Evolutionary conservation across 192 early-diverging fungal genomes (phyloP).

Genomic region (Coemansia sp.): DNA sequence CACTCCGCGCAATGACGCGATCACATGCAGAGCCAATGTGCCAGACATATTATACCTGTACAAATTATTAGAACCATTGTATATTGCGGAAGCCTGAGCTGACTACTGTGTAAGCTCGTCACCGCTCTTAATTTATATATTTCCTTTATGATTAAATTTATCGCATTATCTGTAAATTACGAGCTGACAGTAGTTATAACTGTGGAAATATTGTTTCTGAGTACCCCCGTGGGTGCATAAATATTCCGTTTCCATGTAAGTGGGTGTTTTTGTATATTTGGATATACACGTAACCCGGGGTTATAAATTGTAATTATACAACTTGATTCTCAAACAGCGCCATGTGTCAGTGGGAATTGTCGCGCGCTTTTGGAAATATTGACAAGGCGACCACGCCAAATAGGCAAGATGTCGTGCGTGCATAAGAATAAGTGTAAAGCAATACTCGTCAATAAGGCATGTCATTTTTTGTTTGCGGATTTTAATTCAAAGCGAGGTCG

Average conservation of each 20-base stretch:
- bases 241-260: background rate
- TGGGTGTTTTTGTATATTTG: background rate
- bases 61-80: background rate
- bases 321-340: background rate
- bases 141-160: background rate
- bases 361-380: background rate
- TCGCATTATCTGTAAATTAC: background rate
- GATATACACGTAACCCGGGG: background rate
- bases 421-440: background rate
- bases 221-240: background rate
- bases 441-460: background rate
- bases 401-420: background rate
- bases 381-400: background rate
- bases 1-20: background rate
- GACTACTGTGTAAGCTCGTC: background rate
- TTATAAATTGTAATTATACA: no score
- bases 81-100: background rate
- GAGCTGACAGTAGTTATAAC: no score
- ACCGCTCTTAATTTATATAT: background rate
- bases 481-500: background rate
- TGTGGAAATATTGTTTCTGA: background rate
- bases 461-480: background rate
- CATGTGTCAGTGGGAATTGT: background rate
- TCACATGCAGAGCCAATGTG: background rate
- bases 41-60: background rate